Base-by-base conservation (phyloP, 352 stramenopile species). In the Blastocystis sp. region DNA sequence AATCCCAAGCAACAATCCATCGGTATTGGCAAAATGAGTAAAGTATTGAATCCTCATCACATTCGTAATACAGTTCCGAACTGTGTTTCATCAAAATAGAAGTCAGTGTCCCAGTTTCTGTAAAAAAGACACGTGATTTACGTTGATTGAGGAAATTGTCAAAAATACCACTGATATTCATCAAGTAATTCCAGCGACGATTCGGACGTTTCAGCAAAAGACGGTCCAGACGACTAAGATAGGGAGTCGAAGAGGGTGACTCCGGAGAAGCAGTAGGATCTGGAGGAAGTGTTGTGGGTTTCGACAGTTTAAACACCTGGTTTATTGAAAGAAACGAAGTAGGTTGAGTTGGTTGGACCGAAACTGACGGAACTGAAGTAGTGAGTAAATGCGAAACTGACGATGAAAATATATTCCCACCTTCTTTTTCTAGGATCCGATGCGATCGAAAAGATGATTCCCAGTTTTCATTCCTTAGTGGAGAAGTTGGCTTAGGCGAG, bases 11-110 rank as follows among this genome's bases (percentile, higher is more conserved):
- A 20, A 85, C 26, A 30, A 47, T 37, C 47, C 54, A 85, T n/a
- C 68, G 73, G 20, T 37, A 9, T 26, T 85, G 73, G 55, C 73
- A 85, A 43, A 54, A 78, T 6, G 66, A 54, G 50, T 54, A 78
- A 20, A 20, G 16, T 4, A 54, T n/a, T 16, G 30, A 20, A 45
- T 78, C 6, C 66, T 47, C 30, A n/a, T 37, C 24, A 30, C 66
- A 78, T 20, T 20, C 3, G 50, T 78, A 55, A 34, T 54, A 45
- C 16, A 78, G 39, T 5, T 13, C 13, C 11, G 50, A 13, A n/a
- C 2, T n/a, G 2, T n/a, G 20, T 59, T 59, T 13, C 11, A n/a
- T n/a, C 11, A 59, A n/a, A n/a, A 59, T n/a, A n/a, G 50, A 59
- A n/a, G 50, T 2, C 11, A 59, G 50, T n/a, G 50, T 59, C 11